Base-by-base conservation (phyloP, 345 rosid species). In the Euphorbia peplus region DNA sequence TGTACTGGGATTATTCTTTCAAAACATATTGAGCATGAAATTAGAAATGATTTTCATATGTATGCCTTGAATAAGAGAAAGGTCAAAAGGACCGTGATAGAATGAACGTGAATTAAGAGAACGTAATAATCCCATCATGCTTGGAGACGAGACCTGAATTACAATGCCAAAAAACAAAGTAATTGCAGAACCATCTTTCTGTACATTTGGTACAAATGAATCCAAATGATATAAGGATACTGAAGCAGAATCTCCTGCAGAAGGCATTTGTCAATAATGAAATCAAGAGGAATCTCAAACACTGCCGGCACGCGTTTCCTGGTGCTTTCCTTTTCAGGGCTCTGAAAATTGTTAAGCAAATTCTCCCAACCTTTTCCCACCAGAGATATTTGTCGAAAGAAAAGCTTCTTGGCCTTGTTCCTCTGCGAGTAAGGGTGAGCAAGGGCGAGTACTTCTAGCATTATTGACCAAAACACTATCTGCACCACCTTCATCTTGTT, bases 231-330 rank as follows among this genome's bases (percentile, higher is more conserved):
- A 26, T 65, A 78, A 89, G 96, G 98, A 93, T 91, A 93, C 98
- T 91, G 98, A 62, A 93, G 95, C 78, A 63, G 78, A 74, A 93
- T 91, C 84, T 91, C 98, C 83, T 86, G 96, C 78, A 89, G 82
- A 48, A 93, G 73, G 80, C 96, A 91, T 70, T 93, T 93, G 63
- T 91, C 90, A 66, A 91, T 72, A 64, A 88, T 78, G 70, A 88
- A 85, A 73, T 93, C 97, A 73, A 89, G 86, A 25, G 98, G 98
- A 61, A 88, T 80, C 81, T 88, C 95, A 76, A 88, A 88, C 73
- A 70, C 62, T 50, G 79, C 72, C 0, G 72, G 74, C 60, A 80
- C 73, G 57, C 37, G 67, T 57, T 78, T 86, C 69, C 75, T 70
- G 63, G 19, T 42, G 55, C 56, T 76, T 77, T 57, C 69, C 47